Evolutionary conservation across 495 filamentous ascomycete species (phyloP), one percentile per base, ranked within the genome.

Genomic region (Aspergillus homomorphus): DNA sequence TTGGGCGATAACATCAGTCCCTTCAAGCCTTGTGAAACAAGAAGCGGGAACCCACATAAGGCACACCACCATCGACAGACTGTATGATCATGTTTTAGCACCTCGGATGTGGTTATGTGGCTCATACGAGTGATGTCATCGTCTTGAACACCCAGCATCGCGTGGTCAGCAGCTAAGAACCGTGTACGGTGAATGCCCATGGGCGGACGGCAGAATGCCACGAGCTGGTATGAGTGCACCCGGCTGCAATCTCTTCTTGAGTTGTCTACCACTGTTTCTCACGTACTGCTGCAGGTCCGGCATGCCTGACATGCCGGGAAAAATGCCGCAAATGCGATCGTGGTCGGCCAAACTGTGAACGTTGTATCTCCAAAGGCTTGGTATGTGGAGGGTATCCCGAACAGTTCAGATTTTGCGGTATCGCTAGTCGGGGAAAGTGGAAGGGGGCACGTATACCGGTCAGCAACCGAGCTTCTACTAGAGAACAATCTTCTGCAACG

Each of bases 361-460:
- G 69, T 33, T 72, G 69, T 43, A 57, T 65, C 12, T 57, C 64
- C 19, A 72, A 70, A 43, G 69, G 69, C 6, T 23, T 69, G 46
- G 63, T 53, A 55, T 76, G 73, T 45, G 66, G 59, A 42, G 73
- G 72, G 9, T 76, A 76, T 62, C 73, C 73, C 1, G 73, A 76
- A 20, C 73, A 74, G 22, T 76, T 73, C 52, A 65, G 70, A 7
- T 76, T 76, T 38, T 73, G 70, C 56, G 71, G 73, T 5, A 63
- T 74, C 15, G 69, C 73, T 20, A 74, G 67, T 50, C 69, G 71
- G 12, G 71, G 73, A 0, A 73, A 73, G 46, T 74, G 71, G 73
- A 76, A 72, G 42, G 60, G 62, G 16, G 64, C 64, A 16, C 60
- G 61, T 22, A 54, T 59, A 20, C 64, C 64, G 6, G 59, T 56